Conservation (phyloP, 257 asterid species). For the Nicotiana sylvestris region DNA sequence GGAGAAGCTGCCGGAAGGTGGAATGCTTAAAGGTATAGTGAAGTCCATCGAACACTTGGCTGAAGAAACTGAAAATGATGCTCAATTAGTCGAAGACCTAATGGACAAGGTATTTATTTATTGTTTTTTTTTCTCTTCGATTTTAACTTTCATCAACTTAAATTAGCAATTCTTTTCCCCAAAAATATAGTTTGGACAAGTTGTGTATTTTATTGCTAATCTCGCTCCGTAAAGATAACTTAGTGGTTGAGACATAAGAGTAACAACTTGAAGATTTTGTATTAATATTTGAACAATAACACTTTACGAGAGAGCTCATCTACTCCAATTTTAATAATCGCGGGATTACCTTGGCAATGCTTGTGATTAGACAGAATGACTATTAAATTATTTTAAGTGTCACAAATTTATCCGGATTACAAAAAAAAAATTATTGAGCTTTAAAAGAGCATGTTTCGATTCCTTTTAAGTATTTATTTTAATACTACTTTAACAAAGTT, state of each 20-base stretch:
- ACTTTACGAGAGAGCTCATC: too few species aligned
- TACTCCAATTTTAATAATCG: too few species aligned
- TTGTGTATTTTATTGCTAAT: neutral
- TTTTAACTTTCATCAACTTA: neutral
- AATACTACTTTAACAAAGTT: too few species aligned
- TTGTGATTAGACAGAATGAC: too few species aligned
- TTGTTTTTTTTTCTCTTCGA: neutral
- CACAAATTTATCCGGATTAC: too few species aligned
- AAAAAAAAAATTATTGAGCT: too few species aligned
- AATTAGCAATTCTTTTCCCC: neutral
- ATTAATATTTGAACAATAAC: too few species aligned
- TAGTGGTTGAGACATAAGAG: neutral
- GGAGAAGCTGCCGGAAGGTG: constrained; percentile 44
- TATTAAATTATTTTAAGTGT: too few species aligned
- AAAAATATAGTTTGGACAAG: neutral
- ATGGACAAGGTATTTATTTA: constrained; percentile 47
- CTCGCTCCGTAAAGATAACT: neutral
- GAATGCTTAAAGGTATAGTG: constrained; percentile 35
- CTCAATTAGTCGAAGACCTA: constrained; percentile 41
- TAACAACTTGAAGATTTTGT: neutral
- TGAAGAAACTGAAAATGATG: constrained; percentile 41
- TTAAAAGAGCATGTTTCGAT: too few species aligned
- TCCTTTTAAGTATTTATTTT: too few species aligned
- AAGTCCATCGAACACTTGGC: constrained; percentile 48
- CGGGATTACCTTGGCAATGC: too few species aligned